Conservation (phyloP, 2,329 filamentous ascomycete species). For the Daldinia sp. region DNA sequence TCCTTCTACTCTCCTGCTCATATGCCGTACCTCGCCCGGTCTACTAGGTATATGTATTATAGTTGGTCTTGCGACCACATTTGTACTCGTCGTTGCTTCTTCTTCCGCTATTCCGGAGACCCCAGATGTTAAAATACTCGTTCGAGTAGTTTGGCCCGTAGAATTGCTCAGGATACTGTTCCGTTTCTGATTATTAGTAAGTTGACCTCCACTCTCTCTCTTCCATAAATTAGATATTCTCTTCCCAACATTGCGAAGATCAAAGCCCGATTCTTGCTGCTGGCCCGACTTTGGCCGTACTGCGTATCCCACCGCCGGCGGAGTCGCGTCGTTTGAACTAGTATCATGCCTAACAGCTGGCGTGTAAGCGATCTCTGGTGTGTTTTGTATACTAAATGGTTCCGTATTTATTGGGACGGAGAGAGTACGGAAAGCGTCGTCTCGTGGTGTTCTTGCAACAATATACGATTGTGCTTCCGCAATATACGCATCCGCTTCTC, state of each 20-base stretch:
- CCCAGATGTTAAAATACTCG: conserved; percentile 45
- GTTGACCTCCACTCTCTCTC: conserved; percentile 31
- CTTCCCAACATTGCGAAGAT: conserved; percentile 35
- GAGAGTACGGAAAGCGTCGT: conserved; percentile 27
- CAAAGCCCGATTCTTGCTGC: conserved; percentile 27
- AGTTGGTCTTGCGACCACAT: conserved; percentile 43
- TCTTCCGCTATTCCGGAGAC: conserved; percentile 41
- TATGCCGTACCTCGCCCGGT: conserved; percentile 42
- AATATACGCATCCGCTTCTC: conserved; percentile 38
- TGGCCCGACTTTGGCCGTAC: conserved; percentile 30
- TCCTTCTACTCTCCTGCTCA: conserved; percentile 41
- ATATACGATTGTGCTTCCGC: conserved; percentile 31
- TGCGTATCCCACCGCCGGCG: conserved; percentile 31
- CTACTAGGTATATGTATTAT: conserved; percentile 47
- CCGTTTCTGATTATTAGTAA: conserved; percentile 34
- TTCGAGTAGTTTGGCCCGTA: conserved; percentile 42
- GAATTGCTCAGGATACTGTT: conserved; percentile 41
- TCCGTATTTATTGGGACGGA: conserved; percentile 38
- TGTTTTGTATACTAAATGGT: conserved; percentile 46
- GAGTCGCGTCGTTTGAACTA: conserved; percentile 38
- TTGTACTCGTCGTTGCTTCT: conserved; percentile 40
- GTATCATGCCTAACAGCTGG: conserved; percentile 36
- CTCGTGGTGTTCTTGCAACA: conserved; percentile 18
- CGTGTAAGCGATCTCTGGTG: conserved; percentile 45
- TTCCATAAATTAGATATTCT: conserved; percentile 44